phyloP scores from a whole-genome alignment of 495 filamentous ascomycete species.

The Penicillium riverlandense region DNA sequence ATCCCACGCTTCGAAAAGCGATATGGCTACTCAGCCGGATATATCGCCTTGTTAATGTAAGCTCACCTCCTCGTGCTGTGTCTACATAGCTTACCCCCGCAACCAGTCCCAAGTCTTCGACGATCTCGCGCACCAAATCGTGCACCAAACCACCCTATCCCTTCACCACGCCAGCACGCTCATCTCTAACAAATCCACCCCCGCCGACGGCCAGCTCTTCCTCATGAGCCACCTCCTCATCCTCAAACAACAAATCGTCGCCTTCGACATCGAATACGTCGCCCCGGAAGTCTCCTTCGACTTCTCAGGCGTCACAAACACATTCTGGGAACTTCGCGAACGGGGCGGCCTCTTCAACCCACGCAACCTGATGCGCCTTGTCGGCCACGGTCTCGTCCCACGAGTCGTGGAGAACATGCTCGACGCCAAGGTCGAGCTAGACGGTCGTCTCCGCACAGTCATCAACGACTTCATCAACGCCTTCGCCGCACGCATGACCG shows the following conservation, averaged over 20 bases:
- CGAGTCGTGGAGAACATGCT: slow-evolving; percentile 61
- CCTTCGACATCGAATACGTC: slow-evolving; percentile 86
- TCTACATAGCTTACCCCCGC: background rate
- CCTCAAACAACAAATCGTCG: slow-evolving; percentile 84
- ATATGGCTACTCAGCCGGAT: slow-evolving; percentile 79
- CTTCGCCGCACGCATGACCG: slow-evolving; percentile 50
- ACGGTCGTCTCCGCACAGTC: slow-evolving; percentile 65
- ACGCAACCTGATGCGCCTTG: slow-evolving; percentile 48
- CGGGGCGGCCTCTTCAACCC: slow-evolving; percentile 66
- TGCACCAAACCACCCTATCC: slow-evolving; percentile 65
- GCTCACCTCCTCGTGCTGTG: slow-evolving; percentile 13
- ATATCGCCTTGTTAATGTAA: slow-evolving; percentile 71
- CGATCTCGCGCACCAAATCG: slow-evolving; percentile 69
- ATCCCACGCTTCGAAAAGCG: slow-evolving; percentile 67
- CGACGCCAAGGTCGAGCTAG: slow-evolving; percentile 75
- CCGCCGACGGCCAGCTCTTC: slow-evolving; percentile 70
- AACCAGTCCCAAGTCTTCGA: slow-evolving; percentile 62
- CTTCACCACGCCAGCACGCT: slow-evolving; percentile 45
- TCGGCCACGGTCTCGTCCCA: slow-evolving; percentile 52
- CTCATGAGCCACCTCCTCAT: slow-evolving; percentile 86
- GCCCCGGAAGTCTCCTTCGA: slow-evolving; percentile 66
- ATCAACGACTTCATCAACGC: slow-evolving; percentile 73
- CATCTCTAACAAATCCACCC: slow-evolving; percentile 48
- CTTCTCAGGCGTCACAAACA: slow-evolving; percentile 71
- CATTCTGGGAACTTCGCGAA: slow-evolving; percentile 67